These are phyloP conservation scores for Pseudogymnoascus sp. DNA, from an alignment of 2,329 filamentous ascomycete genomes.

Conservation along the genomic window DNA sequence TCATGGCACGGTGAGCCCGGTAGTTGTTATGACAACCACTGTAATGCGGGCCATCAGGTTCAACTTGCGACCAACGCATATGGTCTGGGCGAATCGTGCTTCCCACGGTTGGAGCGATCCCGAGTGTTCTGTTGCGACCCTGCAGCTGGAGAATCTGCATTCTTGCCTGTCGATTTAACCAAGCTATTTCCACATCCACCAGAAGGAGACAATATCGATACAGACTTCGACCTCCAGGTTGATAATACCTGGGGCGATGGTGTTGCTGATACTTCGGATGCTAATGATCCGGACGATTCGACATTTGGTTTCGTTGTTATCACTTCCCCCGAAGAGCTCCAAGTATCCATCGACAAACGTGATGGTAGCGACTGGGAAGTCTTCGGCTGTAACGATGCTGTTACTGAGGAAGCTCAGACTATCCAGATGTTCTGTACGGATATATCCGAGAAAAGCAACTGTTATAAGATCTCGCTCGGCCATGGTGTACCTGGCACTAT, in stretches of 20 bases:
- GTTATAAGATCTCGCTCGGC: conserved; percentile 24
- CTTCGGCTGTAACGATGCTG: conserved; percentile 22
- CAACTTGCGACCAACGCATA: conserved; percentile 20
- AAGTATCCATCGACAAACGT: conserved; percentile 25
- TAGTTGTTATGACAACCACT: conserved; percentile 23
- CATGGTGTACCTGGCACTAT: conserved; percentile 27
- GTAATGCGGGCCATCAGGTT: conserved; percentile 18
- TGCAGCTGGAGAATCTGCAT: conserved; percentile 18
- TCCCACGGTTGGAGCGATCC: conserved; percentile 14
- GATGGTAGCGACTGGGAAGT: conserved; percentile 30
- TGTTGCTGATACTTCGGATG: not conserved
- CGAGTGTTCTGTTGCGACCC: conserved; percentile 24
- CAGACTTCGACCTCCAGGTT: conserved; percentile 18
- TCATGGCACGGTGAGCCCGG: conserved; percentile 23
- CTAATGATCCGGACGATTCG: conserved; percentile 14
- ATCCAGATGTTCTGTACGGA: conserved; percentile 26
- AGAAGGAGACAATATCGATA: conserved; percentile 19
- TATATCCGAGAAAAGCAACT: conserved; percentile 20
- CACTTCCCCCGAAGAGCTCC: conserved; percentile 21
- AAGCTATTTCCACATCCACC: conserved; percentile 25
- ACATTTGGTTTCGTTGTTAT: conserved; percentile 19
- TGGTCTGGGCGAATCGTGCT: conserved; percentile 15
- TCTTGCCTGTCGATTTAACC: conserved; percentile 23
- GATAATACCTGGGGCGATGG: conserved; percentile 17
- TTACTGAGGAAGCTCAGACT: conserved; percentile 22